Base-by-base conservation (phyloP, 208 protist species). In the Acanthamoeba polyphaga region DNA sequence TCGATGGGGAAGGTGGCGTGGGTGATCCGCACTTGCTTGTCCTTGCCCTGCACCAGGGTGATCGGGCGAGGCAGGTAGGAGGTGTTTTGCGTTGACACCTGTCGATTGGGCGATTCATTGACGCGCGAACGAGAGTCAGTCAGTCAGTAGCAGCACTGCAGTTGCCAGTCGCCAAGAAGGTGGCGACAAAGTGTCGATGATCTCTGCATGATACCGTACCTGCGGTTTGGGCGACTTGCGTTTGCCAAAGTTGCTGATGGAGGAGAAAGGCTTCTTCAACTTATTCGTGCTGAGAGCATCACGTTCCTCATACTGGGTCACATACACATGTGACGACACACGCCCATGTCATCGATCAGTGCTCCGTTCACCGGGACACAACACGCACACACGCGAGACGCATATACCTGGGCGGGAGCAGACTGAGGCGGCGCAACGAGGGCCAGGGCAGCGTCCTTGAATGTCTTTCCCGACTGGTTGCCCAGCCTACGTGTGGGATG, bases 1-100 rank as follows among this genome's bases (percentile, higher is more conserved):
- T 85, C 78, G 24, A 85, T 60, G 46, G 17, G 38, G 78, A 85
- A 85, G 38, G 78, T 60, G 24, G 78, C 78, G 78, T 85, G 78
- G 15, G 78, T 60, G 51, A 85, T 60, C 13, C 78, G 38, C 12
- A 85, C 49, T 32, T 85, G 78, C 78, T 85, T 85, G 38, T 51
- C 78, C 78, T 85, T 85, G 46, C 78, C 46, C 5, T 53, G 17
- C 4, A 34, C 38, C 22, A 85, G 78, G 1, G 78, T 85, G 51
- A 85, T 60, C 27, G 78, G 78, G 22, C 78, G 38, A 9, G 78
- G 78, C 22, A 85, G 7, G 49, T 85, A 85, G 17, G 78, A 32
- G 2, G 46, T 85, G 29, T 85, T 60, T 34, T 85, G 78, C 10
- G 78, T 85, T 27, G 78, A 85, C 46, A 78, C 70, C 70, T 78